Evolutionary conservation across 1,284 basidiomycete species (phyloP), one percentile per base, ranked within the genome.

Genomic region (Moesziomyces sp.): DNA sequence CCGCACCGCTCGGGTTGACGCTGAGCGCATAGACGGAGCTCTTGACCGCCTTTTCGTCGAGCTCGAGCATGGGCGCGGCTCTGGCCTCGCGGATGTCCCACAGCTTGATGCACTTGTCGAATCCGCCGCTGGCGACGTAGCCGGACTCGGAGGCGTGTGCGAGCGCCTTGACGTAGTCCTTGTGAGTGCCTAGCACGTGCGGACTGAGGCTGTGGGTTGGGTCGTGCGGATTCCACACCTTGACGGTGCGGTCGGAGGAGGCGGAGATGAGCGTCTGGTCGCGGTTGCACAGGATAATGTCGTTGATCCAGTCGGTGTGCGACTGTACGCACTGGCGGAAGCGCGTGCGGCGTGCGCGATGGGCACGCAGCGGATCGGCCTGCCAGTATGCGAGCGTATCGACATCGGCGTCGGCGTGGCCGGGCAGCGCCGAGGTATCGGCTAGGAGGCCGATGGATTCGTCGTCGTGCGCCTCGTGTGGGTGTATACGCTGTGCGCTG

Each of bases 241-340:
- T 93, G 75, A 99, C 88, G 16, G 94, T 94, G 10, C 94, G 93
- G 84, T 99, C 96, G 3, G 95, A 97, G 0, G 96, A 98, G 0
- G 93, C 96, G 47, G 96, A 94, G 46, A 97, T 88, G 52, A 97
- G 92, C 3, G 93, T 97, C 84, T 96, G 94, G 77, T 97, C 94
- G 71, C 90, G 87, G 82, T 97, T 96, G 86, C 93, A 95, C 14
- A 99, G 88, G 8, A 95, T 83, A 62, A 99, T 90, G 80, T 98
- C 96, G 84, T 97, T 98, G 48, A 98, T 90, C 97, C 96, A 99
- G 85, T 98, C 94, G 0, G 91, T 90, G 63, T 84, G 83, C 10
- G 73, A 74, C 43, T 82, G 78, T 14, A 84, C 68, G 23, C 74
- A 80, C 44, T 83, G 80, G 13, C 73, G 63, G 55, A 78, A 77